Evolutionary conservation across 192 early-diverging fungal species (phyloP).

Genomic region (Geranomyces michiganensis): DNA sequence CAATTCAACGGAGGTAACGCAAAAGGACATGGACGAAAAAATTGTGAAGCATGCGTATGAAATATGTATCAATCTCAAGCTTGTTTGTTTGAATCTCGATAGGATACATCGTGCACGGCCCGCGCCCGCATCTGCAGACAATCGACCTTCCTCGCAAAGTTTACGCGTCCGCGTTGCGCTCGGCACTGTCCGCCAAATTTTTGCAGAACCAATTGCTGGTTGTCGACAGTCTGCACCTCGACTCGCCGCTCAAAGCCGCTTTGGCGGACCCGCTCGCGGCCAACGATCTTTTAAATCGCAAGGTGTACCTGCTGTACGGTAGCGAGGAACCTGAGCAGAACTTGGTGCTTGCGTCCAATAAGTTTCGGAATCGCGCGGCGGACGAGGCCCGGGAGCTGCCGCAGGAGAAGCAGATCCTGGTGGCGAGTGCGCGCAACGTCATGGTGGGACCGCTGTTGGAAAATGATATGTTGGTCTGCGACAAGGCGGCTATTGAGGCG

Average conservation of each 20-base stretch:
- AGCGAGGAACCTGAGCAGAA: conserved; percentile 20
- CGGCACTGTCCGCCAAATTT: conserved; percentile 87
- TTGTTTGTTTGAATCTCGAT: not conserved
- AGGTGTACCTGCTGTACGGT: conserved; percentile 53
- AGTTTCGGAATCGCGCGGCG: conserved; percentile 24
- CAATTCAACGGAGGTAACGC: conserved; percentile 80
- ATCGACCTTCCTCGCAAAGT: conserved; percentile 86
- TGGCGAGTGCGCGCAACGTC: conserved; percentile 42
- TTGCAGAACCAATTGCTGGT: conserved; percentile 85
- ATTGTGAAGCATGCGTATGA: too few relatives aligned
- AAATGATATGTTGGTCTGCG: conserved; percentile 51
- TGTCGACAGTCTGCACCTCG: conserved; percentile 60
- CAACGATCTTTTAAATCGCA: conserved; percentile 39
- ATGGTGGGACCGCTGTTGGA: conserved; percentile 46
- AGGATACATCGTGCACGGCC: conserved; percentile 75
- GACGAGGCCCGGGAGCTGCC: not conserved
- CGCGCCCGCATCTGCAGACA: conserved; percentile 79
- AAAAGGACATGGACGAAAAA: not conserved
- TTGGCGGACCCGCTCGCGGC: conserved; percentile 33
- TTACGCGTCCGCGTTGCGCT: conserved; percentile 79
- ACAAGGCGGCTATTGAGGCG: conserved; percentile 55
- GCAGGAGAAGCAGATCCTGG: conserved; percentile 42
- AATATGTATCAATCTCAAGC: not conserved
- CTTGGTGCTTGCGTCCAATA: conserved; percentile 40
- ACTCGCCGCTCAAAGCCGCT: conserved; percentile 19